Evolutionary conservation across 1,284 basidiomycete species (phyloP).

Genomic region (Athelia psychrophila): DNA sequence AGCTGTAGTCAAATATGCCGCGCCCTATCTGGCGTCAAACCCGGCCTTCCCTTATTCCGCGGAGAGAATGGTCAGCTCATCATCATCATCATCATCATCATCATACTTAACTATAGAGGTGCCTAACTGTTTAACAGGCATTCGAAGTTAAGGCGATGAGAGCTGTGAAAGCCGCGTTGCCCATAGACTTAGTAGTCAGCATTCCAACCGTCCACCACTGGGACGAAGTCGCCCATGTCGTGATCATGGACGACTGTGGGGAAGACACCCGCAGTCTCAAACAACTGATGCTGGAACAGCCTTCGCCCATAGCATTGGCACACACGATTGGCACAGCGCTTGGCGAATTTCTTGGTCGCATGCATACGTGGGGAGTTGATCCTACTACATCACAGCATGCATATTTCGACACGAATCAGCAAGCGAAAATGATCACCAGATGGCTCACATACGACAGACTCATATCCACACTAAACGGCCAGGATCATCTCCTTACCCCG

Average conservation of each 20-base stretch:
- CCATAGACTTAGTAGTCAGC: conserved; percentile 34
- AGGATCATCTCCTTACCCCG: conserved; percentile 29
- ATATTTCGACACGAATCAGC: conserved; percentile 36
- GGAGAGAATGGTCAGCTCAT: conserved; percentile 47
- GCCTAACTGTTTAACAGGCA: conserved; percentile 24
- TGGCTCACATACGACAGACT: conserved; percentile 48
- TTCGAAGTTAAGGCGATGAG: conserved; percentile 51
- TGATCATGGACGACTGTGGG: conserved; percentile 64
- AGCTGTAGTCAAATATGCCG: conserved; percentile 55
- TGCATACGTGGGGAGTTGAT: conserved; percentile 43
- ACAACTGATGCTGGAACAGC: conserved; percentile 38
- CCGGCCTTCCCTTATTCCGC: conserved; percentile 34
- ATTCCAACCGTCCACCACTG: conserved; percentile 48
- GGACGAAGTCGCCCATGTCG: conserved; percentile 43
- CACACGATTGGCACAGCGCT: conserved; percentile 45
- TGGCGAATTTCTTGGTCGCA: conserved; percentile 44
- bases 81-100: not conserved
- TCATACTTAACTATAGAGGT: conserved; percentile 5
- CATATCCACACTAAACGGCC: conserved; percentile 38
- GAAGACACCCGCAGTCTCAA: conserved; percentile 41
- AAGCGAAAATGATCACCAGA: conserved; percentile 40
- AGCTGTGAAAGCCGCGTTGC: conserved; percentile 31
- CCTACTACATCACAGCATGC: conserved; percentile 21
- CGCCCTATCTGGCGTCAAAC: conserved; percentile 34
- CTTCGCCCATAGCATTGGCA: conserved; percentile 29